These are phyloP conservation scores for Leccinum ochraceum DNA, from an alignment of 768 basidiomycete species.

Conservation along the genomic window DNA sequence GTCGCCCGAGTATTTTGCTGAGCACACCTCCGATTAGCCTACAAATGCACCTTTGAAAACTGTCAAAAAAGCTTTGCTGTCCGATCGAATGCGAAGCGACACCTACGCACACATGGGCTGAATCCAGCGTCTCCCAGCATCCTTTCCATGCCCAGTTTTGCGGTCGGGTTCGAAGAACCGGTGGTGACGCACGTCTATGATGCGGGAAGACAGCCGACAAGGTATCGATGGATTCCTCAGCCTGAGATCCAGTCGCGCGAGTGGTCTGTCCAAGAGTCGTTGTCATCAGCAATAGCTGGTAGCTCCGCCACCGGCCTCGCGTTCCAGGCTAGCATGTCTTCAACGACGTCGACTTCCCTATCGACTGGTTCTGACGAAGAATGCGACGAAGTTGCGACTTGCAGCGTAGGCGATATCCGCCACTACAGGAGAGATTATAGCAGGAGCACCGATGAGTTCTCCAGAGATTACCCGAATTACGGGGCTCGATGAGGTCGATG, in stretches of 20 bases:
- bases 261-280: conserved; percentile 25
- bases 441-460: conserved; percentile 12
- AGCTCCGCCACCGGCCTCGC: conserved; percentile 32
- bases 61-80: conserved; percentile 75
- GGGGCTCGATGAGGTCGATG: conserved; percentile 3
- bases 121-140: conserved; percentile 24
- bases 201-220: conserved; percentile 36
- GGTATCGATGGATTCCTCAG: conserved; percentile 44
- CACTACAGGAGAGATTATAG: conserved; percentile 32
- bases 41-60: conserved; percentile 53
- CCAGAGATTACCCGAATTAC: conserved; percentile 18
- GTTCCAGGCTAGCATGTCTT: conserved; percentile 39
- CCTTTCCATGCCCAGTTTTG: conserved; percentile 31
- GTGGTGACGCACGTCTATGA: conserved; percentile 46
- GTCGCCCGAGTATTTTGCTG: conserved; percentile 3
- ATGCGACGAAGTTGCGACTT: conserved; percentile 38
- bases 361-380: conserved; percentile 34
- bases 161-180: conserved; percentile 47
- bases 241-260: conserved; percentile 37
- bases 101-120: conserved; percentile 74
- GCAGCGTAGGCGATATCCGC: conserved; percentile 28
- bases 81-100: conserved; percentile 78
- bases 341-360: conserved; percentile 34
- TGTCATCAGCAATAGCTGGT: conserved; percentile 15
- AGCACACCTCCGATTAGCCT: conserved; percentile 18